A percentile compares a stretch with the other conserved stretches of the same genome.
phyloP scores from a whole-genome alignment of 23 red algal species.

The Agarophyton chilense region DNA sequence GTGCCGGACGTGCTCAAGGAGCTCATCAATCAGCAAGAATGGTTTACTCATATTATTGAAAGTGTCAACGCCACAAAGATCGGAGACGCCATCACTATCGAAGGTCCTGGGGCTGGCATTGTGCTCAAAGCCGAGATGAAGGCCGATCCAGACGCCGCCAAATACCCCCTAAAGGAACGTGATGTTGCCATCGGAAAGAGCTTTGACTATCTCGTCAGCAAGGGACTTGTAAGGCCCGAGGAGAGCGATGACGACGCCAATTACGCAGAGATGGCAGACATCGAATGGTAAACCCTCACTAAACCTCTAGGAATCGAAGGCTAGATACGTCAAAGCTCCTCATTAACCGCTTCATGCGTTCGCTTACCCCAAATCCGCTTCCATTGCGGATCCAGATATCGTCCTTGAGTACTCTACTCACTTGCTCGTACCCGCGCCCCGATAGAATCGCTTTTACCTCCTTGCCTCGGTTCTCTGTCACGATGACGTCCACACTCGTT shows the following conservation, averaged over 20 bases:
- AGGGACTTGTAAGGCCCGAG: constrained; percentile 58
- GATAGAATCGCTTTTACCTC: constrained; percentile 30
- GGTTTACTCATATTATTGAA: constrained; percentile 55
- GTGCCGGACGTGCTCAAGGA: constrained; percentile 38
- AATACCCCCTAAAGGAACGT: constrained; percentile 65
- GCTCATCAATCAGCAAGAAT: constrained; percentile 47
- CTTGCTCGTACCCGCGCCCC: constrained; percentile 17
- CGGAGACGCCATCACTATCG: constrained; percentile 6
- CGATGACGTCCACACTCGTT: constrained; percentile 61
- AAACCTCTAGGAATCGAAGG: constrained; percentile 9
- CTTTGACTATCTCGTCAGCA: constrained; percentile 53
- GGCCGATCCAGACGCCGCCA: constrained; percentile 41
- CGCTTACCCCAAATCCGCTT: constrained; percentile 36
- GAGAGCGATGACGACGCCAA: constrained; percentile 72
- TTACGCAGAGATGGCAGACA: constrained; percentile 66
- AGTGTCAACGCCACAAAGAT: constrained; percentile 14
- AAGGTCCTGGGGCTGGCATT: not conserved
- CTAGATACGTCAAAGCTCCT: constrained; percentile 21
- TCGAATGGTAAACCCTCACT: constrained; percentile 66
- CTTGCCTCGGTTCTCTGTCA: constrained; percentile 47
- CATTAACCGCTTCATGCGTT: constrained; percentile 17
- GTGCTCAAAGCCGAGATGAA: constrained; percentile 52
- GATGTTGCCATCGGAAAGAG: constrained; percentile 48
- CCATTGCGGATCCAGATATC: constrained; percentile 51
- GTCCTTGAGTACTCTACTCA: constrained; percentile 46